phyloP scores from a whole-genome alignment of 768 basidiomycete genomes.

The Sarcodon aspratus region DNA sequence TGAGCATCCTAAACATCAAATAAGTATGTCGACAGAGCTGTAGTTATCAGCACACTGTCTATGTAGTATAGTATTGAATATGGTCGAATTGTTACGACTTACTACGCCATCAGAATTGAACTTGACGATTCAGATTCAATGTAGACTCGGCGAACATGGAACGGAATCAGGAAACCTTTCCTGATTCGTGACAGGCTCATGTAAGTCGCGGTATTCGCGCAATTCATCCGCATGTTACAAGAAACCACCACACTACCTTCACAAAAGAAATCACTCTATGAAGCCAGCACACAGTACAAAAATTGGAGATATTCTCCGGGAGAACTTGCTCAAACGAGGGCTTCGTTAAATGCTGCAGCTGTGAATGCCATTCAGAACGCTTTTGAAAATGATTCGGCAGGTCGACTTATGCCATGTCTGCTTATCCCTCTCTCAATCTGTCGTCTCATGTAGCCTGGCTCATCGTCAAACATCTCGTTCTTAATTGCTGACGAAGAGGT shows the following conservation, averaged over 20 bases:
- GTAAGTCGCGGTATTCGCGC: neutral
- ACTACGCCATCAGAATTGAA: no score
- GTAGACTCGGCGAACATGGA: no score
- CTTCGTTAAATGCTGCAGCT: conserved; percentile 61
- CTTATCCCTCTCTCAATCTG: conserved; percentile 4
- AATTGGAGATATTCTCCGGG: conserved; percentile 85
- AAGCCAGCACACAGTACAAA: conserved; percentile 69
- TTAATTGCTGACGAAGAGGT: conserved; percentile 76
- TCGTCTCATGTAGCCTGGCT: conserved; percentile 43
- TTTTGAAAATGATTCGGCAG: conserved; percentile 73
- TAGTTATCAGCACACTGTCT: no score
- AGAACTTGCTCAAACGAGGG: conserved; percentile 47
- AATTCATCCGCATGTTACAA: neutral
- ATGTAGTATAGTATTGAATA: no score
- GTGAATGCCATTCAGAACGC: conserved; percentile 67
- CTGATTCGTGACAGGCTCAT: no score
- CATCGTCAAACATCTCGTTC: conserved; percentile 63
- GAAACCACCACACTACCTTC: neutral
- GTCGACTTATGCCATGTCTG: conserved; percentile 7
- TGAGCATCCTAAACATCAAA: no score
- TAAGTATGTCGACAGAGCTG: no score
- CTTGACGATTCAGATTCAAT: no score
- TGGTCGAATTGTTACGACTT: no score
- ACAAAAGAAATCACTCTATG: conserved; percentile 40
- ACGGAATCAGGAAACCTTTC: no score